Evolutionary conservation across 78 protist genomes (phyloP).

Genomic region (Salpingoeca rosetta): DNA sequence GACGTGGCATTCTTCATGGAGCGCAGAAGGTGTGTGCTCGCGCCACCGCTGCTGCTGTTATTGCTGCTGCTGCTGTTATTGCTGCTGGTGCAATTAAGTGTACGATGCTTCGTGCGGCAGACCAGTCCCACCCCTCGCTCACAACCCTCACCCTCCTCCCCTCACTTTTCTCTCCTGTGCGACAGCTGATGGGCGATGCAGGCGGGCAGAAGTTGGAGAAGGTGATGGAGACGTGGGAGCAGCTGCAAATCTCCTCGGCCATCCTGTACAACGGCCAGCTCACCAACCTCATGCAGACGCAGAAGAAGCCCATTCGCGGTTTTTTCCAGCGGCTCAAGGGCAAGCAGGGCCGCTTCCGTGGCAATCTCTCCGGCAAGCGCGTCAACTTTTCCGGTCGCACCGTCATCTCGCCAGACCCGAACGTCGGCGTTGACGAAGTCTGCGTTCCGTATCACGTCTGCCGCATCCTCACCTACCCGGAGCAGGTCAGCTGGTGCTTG

Average conservation of each 20-base stretch:
- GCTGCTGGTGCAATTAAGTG: too few species aligned
- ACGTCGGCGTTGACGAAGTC: conserved; percentile 86
- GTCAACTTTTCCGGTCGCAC: conserved; percentile 98
- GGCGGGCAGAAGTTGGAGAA: conserved; percentile 1
- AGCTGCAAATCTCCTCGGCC: conserved; percentile 60
- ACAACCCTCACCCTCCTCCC: too few species aligned
- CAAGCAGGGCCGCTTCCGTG: conserved; percentile 94
- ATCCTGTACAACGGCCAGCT: conserved; percentile 59
- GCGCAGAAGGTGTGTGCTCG: too few species aligned
- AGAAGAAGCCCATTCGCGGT: conserved; percentile 70
- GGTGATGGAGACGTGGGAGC: conserved; percentile 72
- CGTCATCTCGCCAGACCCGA: conserved; percentile 99
- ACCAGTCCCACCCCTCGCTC: too few species aligned
- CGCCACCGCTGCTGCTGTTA: too few species aligned
- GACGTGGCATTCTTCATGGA: too few species aligned
- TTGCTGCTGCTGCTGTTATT: too few species aligned
- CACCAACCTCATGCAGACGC: conserved; percentile 2
- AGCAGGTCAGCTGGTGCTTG: conserved; percentile 69
- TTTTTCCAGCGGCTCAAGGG: conserved; percentile 96
- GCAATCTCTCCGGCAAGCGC: conserved; percentile 96
- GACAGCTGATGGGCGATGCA: background rate
- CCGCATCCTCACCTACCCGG: conserved; percentile 88
- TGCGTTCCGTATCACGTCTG: conserved; percentile 83
- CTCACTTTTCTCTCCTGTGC: too few species aligned
- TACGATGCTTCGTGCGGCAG: too few species aligned